Percentiles rank a stretch among this genome's conserved stretches.
Conservation (phyloP, 2,329 filamentous ascomycete species). For the Alternaria arborescens region DNA sequence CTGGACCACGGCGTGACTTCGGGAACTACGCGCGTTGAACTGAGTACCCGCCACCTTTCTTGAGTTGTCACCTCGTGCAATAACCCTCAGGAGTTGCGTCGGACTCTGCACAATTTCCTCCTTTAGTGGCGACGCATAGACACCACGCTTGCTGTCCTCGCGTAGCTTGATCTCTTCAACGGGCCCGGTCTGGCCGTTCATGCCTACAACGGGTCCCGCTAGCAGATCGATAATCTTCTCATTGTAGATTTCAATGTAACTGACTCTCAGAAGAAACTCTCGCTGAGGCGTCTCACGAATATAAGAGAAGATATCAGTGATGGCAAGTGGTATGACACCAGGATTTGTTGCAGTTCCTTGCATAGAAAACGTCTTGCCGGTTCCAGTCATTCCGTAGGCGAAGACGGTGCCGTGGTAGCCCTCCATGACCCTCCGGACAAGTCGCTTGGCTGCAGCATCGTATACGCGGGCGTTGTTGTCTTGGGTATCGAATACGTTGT, state of each 20-base stretch:
- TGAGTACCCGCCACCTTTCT: conserved; percentile 92
- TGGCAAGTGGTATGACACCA: conserved; percentile 94
- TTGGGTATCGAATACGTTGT: conserved; percentile 94
- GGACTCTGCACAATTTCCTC: conserved; percentile 99
- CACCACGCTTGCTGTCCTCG: conserved; percentile 94
- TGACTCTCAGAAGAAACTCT: conserved; percentile 93
- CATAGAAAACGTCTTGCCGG: conserved; percentile 99
- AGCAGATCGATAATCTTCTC: conserved; percentile 95
- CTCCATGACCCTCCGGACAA: conserved; percentile 97
- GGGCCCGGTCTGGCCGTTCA: conserved; percentile 55
- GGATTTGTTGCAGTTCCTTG: conserved; percentile 95
- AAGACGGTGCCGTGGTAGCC: conserved; percentile 98
- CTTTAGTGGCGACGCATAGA: conserved; percentile 94
- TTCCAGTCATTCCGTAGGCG: conserved; percentile 98
- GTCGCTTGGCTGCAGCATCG: conserved; percentile 89
- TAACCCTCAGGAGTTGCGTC: conserved; percentile 91
- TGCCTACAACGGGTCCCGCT: conserved; percentile 72
- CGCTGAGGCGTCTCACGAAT: conserved; percentile 95
- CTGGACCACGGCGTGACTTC: conserved; percentile 97
- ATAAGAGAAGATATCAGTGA: conserved; percentile 99
- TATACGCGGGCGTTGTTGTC: conserved; percentile 97
- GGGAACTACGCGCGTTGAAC: conserved; percentile 94
- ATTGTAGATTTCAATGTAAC: conserved; percentile 99
- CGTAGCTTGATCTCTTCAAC: conserved; percentile 97
- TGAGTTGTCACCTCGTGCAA: conserved; percentile 91